These are phyloP conservation scores for Psophocarpus tetragonolobus DNA, from an alignment of 306 rosid genomes.

Conservation along the genomic window DNA sequence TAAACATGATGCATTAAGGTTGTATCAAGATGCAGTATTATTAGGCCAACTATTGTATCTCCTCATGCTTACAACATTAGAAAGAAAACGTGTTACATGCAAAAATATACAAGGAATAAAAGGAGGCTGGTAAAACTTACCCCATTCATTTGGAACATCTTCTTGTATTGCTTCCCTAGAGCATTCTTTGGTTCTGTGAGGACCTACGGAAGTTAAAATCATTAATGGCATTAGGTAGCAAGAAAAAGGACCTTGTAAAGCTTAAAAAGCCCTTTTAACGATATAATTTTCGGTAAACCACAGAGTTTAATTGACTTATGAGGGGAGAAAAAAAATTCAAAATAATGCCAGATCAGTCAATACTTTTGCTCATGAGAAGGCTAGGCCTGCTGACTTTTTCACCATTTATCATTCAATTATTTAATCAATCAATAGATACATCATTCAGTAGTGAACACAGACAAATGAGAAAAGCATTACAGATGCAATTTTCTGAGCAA, in stretches of 20 bases:
- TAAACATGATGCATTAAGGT: background rate
- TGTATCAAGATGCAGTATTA: background rate
- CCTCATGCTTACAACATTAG: background rate
- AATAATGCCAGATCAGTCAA: slow-evolving; percentile 4
- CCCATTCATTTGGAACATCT: slow-evolving; percentile 90
- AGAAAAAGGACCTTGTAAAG: slow-evolving; percentile 9
- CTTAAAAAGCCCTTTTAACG: background rate
- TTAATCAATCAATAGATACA: background rate
- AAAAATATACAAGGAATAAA: background rate
- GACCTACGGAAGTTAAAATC: slow-evolving; percentile 54
- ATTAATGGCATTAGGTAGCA: background rate
- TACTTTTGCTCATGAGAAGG: slow-evolving; percentile 3
- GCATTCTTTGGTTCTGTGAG: slow-evolving; percentile 95
- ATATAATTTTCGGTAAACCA: slow-evolving; percentile 3
- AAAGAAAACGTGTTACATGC: background rate
- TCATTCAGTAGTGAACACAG: slow-evolving; percentile 9
- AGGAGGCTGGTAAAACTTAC: slow-evolving; percentile 50
- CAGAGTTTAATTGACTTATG: slow-evolving; percentile 1
- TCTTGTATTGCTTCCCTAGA: slow-evolving; percentile 95
- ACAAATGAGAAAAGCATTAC: slow-evolving; percentile 13
- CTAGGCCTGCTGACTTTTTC: background rate
- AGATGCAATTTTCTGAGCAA: background rate
- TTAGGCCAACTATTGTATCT: background rate
- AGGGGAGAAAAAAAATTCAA: background rate
- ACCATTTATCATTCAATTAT: background rate